Evolutionary conservation across 73 alveolate species (phyloP), one percentile per base, ranked within the genome.

Genomic region (Paramecium pentaurelia): DNA sequence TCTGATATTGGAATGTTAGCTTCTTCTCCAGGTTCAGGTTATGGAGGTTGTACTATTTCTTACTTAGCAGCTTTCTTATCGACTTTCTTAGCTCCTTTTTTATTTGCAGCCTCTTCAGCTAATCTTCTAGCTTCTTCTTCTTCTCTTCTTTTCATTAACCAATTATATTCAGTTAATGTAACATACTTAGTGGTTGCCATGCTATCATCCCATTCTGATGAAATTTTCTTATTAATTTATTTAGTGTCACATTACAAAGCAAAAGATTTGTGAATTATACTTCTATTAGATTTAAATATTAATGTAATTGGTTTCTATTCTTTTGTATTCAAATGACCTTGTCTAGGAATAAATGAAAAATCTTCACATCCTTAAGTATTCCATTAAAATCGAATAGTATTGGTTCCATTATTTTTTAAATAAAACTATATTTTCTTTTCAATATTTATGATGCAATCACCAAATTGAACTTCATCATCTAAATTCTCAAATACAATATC

Each of bases 141-240:
- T 86, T 97, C 98, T 92, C 98, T 97, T 93, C 95, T 94, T 77
- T 96, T 96, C 95, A 96, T 86, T 44, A 98, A 94, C 94, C 97
- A 97, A 68, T 95, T 97, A 88, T 96, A 98, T 88, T 98, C 99
- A 20, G 98, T 92, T 49, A 97, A 97, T 44, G 99, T 96, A 11
- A 98, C 99, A 92, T 96, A 96, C 64, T 96, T 97, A 80, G 97
- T 77, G 3, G 97, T 96, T 68, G 95, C 95, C 96, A 96, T 94
- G 16, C 98, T 94, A 80, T 97, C 99, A 90, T 98, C 99, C 99
- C 99, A 98, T 93, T 97, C 99, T 58, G 96, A 92, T 36, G 93
- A 97, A 54, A 92, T 94, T 58, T 93, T 94, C 86, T 97, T 96
- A 4, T 97, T 97, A 77, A 98, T 95, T 92, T 95, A 94, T 58